Conservation (phyloP, 2,329 filamentous ascomycete genomes). For the Fusarium tricinctum region DNA sequence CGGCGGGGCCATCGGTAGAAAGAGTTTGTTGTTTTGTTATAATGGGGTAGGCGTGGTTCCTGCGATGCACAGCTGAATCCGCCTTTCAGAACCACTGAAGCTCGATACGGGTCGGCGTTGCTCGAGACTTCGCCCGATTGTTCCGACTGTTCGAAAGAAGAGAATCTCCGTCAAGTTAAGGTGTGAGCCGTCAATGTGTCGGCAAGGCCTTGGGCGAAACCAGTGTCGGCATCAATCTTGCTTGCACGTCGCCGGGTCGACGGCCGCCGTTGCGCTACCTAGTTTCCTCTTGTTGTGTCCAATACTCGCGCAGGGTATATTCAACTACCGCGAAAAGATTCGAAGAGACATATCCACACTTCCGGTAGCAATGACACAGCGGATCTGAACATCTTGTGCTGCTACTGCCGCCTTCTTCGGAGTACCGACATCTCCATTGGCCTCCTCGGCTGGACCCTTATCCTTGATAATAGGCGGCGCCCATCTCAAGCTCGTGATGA, state of each 20-base stretch:
- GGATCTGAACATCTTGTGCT: constrained; percentile 71
- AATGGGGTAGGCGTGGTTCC: constrained; percentile 22
- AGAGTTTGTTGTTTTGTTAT: constrained; percentile 40
- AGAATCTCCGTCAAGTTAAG: constrained; percentile 14
- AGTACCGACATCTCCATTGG: constrained; percentile 43
- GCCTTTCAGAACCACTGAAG: constrained; percentile 1
- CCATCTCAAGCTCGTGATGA: constrained; percentile 90
- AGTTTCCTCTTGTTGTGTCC: constrained; percentile 27
- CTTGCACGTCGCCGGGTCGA: not conserved
- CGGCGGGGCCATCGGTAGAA: constrained; percentile 35
- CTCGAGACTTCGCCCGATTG: not conserved
- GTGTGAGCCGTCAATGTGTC: not conserved
- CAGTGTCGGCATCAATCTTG: constrained; percentile 5
- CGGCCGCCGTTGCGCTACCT: not conserved
- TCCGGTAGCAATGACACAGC: constrained; percentile 88
- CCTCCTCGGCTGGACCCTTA: constrained; percentile 26
- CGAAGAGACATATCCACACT: constrained; percentile 75
- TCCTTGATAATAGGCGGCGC: constrained; percentile 68
- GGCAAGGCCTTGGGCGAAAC: constrained; percentile 1
- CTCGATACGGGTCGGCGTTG: constrained; percentile 13
- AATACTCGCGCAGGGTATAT: constrained; percentile 32
- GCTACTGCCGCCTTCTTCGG: constrained; percentile 35
- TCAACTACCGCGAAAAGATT: constrained; percentile 73
- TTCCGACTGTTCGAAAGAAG: constrained; percentile 26
- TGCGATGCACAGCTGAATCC: constrained; percentile 2